These are phyloP conservation scores for Fusarium brevicatenulatum DNA, from an alignment of 2,329 filamentous ascomycete species.

Conservation along the genomic window DNA sequence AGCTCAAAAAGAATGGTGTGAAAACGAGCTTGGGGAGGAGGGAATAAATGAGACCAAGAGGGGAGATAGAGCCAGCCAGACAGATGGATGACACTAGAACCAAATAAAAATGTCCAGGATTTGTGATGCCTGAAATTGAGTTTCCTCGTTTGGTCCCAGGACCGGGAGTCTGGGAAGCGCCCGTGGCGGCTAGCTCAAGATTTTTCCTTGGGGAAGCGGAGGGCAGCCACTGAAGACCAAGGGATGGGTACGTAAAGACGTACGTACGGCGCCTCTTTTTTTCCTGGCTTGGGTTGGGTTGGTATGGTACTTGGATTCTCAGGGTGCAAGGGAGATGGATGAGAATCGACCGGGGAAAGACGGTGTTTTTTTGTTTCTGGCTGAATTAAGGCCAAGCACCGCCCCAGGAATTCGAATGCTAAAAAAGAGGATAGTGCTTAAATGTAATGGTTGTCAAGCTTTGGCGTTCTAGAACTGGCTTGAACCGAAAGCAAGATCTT, in stretches of 20 bases:
- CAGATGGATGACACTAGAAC: constrained; percentile 22
- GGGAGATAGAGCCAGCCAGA: constrained; percentile 17
- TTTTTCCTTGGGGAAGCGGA: constrained; percentile 38
- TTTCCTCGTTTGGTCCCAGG: constrained; percentile 38
- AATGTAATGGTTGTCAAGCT: constrained; percentile 26
- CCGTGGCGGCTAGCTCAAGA: constrained; percentile 41
- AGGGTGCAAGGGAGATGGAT: neutral
- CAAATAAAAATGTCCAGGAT: constrained; percentile 30
- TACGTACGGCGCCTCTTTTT: constrained; percentile 19
- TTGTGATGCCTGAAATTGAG: constrained; percentile 43
- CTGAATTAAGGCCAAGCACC: constrained; percentile 9
- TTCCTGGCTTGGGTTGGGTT: neutral
- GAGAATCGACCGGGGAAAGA: constrained; percentile 6
- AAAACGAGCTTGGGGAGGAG: constrained; percentile 15
- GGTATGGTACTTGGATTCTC: neutral
- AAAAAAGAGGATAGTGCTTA: constrained; percentile 30
- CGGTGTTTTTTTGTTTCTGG: constrained; percentile 23
- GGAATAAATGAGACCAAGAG: constrained; percentile 22
- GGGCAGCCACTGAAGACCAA: constrained; percentile 11
- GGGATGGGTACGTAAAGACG: neutral
- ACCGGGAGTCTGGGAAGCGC: constrained; percentile 43
- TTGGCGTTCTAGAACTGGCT: constrained; percentile 39
- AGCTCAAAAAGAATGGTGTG: constrained; percentile 18
- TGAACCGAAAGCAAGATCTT: constrained; percentile 31
- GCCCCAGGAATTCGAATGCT: constrained; percentile 18